Percentiles rank a stretch among this genome's conserved stretches.
phyloP scores from a whole-genome alignment of 257 asterid genomes.

The Henckelia pumila region DNA sequence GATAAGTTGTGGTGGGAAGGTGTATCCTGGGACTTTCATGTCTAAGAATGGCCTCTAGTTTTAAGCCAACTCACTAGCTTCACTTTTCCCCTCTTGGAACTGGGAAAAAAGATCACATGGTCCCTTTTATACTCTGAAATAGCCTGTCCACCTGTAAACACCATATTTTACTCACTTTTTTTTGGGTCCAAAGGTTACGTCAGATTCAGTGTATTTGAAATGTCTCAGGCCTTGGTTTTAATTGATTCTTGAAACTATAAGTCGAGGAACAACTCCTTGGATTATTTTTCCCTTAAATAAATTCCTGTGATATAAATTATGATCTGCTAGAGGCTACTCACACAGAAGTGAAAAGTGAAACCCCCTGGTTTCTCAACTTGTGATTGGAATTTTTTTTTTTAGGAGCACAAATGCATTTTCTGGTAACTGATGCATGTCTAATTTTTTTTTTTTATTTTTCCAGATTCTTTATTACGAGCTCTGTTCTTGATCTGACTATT shows the following conservation, averaged over 20 bases:
- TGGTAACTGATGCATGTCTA: conserved; percentile 3
- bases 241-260: not conserved
- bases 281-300: not conserved
- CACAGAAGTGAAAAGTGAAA: not conserved
- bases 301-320: not conserved
- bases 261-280: not conserved
- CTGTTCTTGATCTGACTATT: conserved; percentile 91
- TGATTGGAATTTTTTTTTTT: not conserved
- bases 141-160: not conserved
- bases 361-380: not conserved
- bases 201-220: not conserved
- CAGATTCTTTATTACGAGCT: conserved; percentile 96
- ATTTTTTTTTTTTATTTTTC: conserved; percentile 19
- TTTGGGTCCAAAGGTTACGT: not conserved
- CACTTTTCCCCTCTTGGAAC: not conserved
- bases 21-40: not conserved
- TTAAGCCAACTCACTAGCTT: not conserved
- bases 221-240: not conserved
- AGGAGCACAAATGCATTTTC: not conserved
- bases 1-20: not conserved
- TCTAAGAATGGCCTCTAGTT: not conserved
- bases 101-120: not conserved
- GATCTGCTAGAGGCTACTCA: not conserved
- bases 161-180: not conserved
- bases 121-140: not conserved